Conservation (phyloP, 176 grass and related monocot species). For the Dendrocalamus sinicus region DNA sequence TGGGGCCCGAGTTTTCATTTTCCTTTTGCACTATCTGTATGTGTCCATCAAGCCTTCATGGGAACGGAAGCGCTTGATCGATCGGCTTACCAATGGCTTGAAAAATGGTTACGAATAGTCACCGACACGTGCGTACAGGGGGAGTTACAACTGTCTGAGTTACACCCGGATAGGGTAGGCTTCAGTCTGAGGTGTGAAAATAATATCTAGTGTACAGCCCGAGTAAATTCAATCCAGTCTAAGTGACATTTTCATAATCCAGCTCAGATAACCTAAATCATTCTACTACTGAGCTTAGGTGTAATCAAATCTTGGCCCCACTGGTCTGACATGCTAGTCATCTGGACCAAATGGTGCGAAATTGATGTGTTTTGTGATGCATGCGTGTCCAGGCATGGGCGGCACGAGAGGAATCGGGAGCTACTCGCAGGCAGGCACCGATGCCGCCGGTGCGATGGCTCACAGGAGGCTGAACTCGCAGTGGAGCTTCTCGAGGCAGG, state of each 20-base stretch:
- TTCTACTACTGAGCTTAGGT: too few relatives aligned
- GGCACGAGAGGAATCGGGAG: conserved; percentile 46
- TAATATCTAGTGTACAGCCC: too few relatives aligned
- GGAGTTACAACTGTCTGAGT: background rate
- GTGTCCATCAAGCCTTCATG: background rate
- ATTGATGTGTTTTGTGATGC: background rate
- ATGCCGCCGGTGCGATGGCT: conserved; percentile 12
- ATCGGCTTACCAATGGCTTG: background rate
- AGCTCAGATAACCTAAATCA: too few relatives aligned
- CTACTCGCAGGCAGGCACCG: conserved; percentile 53
- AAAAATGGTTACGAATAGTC: background rate
- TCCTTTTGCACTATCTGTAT: background rate
- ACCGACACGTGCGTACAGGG: background rate
- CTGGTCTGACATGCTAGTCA: background rate
- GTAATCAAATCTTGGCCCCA: too few relatives aligned
- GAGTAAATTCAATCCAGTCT: too few relatives aligned
- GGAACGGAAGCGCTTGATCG: background rate
- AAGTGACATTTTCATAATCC: too few relatives aligned
- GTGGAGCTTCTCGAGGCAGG: conserved; percentile 79
- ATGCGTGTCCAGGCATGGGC: conserved; percentile 40
- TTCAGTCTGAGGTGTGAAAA: too few relatives aligned
- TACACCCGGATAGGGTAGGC: too few relatives aligned
- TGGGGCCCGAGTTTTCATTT: background rate
- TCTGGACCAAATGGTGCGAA: background rate
- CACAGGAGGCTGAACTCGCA: conserved; percentile 58